A percentile compares a stretch with the other conserved stretches of the same genome.
phyloP scores from a whole-genome alignment of 176 grass and related monocot species.

The Hordeum marinum region DNA sequence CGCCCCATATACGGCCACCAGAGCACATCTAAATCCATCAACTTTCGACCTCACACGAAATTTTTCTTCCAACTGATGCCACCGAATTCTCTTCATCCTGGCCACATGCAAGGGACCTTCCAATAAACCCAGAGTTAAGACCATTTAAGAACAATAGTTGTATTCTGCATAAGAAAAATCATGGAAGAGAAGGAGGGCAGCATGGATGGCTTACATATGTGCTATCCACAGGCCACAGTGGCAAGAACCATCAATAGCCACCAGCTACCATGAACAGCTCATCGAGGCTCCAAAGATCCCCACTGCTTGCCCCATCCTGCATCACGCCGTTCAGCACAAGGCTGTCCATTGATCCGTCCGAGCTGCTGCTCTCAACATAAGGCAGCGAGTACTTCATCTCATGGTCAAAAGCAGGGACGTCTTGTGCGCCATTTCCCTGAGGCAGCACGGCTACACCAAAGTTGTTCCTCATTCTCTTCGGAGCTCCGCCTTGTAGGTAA shows the following conservation, averaged over 20 bases:
- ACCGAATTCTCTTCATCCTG: slow-evolving; percentile 22
- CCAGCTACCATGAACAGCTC: slow-evolving; percentile 55
- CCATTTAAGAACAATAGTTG: background rate
- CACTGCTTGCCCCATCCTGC: slow-evolving; percentile 20
- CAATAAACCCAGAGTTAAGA: background rate
- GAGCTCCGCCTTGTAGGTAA: slow-evolving; percentile 22
- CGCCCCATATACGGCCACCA: too few species aligned
- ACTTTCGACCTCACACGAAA: too few species aligned
- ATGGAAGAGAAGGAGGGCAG: too few species aligned
- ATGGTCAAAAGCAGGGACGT: slow-evolving; percentile 31
- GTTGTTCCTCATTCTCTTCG: slow-evolving; percentile 57
- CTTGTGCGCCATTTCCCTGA: slow-evolving; percentile 32
- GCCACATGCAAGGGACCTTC: slow-evolving; percentile 13
- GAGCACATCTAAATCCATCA: too few species aligned
- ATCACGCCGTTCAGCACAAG: slow-evolving; percentile 23
- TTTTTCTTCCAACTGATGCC: too few species aligned
- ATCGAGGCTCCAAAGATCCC: slow-evolving; percentile 51
- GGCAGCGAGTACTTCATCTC: slow-evolving; percentile 45
- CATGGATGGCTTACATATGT: slow-evolving; percentile 11
- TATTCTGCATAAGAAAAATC: too few species aligned
- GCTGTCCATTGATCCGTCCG: slow-evolving; percentile 47
- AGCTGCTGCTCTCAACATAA: slow-evolving; percentile 43
- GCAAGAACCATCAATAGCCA: slow-evolving; percentile 35
- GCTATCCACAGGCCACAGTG: background rate
- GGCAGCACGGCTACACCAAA: slow-evolving; percentile 34